Conservation (phyloP, 768 basidiomycete genomes). For the Termitomyces eurrhizus region DNA sequence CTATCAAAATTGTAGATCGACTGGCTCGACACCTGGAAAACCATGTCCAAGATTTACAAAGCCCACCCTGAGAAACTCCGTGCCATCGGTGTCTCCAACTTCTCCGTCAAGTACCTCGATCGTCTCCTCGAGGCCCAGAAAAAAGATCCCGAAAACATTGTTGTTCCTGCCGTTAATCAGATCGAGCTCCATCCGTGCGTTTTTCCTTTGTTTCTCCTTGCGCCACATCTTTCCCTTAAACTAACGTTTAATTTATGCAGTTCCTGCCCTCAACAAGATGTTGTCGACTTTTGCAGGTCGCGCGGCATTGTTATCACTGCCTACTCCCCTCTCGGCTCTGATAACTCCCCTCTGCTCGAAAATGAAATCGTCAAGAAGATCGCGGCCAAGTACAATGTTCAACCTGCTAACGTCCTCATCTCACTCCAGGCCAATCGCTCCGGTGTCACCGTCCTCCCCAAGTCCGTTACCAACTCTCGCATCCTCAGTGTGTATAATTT, state of each 20-base stretch:
- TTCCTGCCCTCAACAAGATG: conserved; percentile 62
- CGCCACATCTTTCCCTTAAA: neutral
- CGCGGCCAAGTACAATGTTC: conserved; percentile 55
- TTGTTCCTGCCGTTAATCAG: conserved; percentile 77
- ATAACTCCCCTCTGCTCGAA: conserved; percentile 60
- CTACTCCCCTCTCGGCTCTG: conserved; percentile 77
- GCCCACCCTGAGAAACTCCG: conserved; percentile 67
- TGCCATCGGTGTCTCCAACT: conserved; percentile 80
- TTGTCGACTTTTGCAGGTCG: conserved; percentile 54
- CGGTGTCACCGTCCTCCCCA: conserved; percentile 62
- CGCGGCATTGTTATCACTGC: conserved; percentile 72
- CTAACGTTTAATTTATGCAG: conserved; percentile 19
- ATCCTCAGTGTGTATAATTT: conserved; percentile 41
- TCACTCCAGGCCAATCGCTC: conserved; percentile 70
- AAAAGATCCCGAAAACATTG: conserved; percentile 34
- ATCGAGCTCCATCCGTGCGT: conserved; percentile 71
- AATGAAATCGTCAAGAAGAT: conserved; percentile 59
- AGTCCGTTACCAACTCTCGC: conserved; percentile 70
- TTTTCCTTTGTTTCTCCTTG: neutral
- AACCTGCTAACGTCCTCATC: conserved; percentile 64
- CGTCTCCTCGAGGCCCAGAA: conserved; percentile 39
- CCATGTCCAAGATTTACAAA: conserved; percentile 66
- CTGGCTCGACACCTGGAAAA: conserved; percentile 78
- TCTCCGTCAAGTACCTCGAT: conserved; percentile 60
- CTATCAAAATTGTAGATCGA: conserved; percentile 28